Evolutionary conservation across 2,329 filamentous ascomycete species (phyloP).

Genomic region (Grosmannia serpens): DNA sequence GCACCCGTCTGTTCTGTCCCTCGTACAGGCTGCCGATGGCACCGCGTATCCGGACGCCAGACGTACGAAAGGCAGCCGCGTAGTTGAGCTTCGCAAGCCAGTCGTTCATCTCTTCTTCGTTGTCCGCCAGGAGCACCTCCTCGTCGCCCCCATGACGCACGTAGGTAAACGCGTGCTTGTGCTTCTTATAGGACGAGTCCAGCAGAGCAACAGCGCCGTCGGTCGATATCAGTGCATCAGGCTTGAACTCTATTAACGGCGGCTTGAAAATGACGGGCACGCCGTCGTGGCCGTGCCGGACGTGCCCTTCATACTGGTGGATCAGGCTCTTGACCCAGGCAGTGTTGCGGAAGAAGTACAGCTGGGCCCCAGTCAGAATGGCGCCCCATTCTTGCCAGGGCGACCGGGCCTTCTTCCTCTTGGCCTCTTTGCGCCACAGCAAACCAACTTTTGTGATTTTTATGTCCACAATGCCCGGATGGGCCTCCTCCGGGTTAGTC

Average conservation of each 20-base stretch:
- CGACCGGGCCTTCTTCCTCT: conserved; percentile 87
- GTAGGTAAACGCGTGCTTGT: conserved; percentile 91
- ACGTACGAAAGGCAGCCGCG: conserved; percentile 84
- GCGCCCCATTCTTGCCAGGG: conserved; percentile 99
- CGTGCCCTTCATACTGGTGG: conserved; percentile 72
- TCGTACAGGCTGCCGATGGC: conserved; percentile 78
- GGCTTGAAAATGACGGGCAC: conserved; percentile 82
- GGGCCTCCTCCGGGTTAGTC: conserved; percentile 73
- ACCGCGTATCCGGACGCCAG: conserved; percentile 81
- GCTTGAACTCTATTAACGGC: conserved; percentile 82
- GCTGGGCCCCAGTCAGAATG: conserved; percentile 87
- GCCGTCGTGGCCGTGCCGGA: conserved; percentile 64
- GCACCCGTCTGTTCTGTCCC: conserved; percentile 61
- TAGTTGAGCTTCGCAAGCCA: conserved; percentile 97
- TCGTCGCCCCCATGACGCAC: conserved; percentile 78
- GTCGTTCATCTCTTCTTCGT: conserved; percentile 85
- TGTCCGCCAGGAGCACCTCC: conserved; percentile 83
- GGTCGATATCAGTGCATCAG: conserved; percentile 86
- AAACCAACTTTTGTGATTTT: conserved; percentile 94
- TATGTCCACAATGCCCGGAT: conserved; percentile 90
- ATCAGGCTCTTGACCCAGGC: conserved; percentile 87
- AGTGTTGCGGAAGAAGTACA: conserved; percentile 93
- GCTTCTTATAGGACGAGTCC: conserved; percentile 80
- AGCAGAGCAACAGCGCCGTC: conserved; percentile 82
- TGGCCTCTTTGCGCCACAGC: conserved; percentile 85